phyloP scores from a whole-genome alignment of 345 rosid species.

The Toxicodendron radicans region DNA sequence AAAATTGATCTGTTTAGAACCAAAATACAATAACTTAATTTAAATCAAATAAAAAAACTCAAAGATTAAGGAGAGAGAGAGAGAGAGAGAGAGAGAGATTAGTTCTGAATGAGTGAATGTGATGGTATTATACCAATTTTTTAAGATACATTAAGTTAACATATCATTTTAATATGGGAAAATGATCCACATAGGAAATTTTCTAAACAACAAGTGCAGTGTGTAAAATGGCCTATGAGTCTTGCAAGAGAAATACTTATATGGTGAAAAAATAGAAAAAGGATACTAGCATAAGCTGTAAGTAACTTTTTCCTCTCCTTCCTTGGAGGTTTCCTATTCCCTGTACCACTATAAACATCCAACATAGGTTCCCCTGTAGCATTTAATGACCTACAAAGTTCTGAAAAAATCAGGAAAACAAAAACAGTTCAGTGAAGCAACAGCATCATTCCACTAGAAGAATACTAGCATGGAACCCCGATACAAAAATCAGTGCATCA shows the following conservation, averaged over 20 bases:
- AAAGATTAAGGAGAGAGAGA: background rate
- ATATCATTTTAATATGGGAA: background rate
- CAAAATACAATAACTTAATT: slow-evolving; percentile 15
- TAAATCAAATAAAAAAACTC: background rate
- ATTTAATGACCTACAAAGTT: slow-evolving; percentile 50
- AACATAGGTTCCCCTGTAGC: slow-evolving; percentile 27
- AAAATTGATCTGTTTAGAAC: slow-evolving; percentile 2
- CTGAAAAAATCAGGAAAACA: slow-evolving; percentile 35
- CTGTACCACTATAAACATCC: slow-evolving; percentile 37
- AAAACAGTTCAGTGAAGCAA: slow-evolving; percentile 33
- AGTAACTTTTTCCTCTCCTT: slow-evolving; percentile 56
- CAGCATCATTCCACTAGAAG: slow-evolving; percentile 16
- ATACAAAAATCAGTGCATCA: background rate
- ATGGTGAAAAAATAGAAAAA: background rate
- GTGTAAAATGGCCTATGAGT: background rate
- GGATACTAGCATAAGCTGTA: slow-evolving; percentile 51
- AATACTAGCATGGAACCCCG: slow-evolving; percentile 1
- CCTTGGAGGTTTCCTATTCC: slow-evolving; percentile 50
- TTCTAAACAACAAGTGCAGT: background rate
- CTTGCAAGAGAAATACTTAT: background rate
- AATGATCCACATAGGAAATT: slow-evolving; percentile 1
- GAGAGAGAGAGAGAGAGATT: too few species aligned
- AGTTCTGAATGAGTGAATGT: too few species aligned
- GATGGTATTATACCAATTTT: background rate
- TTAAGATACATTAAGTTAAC: background rate